Percentiles rank a stretch among this genome's conserved stretches.
Evolutionary conservation across 2,329 filamentous ascomycete genomes (phyloP).

Genomic region (Penicillium sp.): DNA sequence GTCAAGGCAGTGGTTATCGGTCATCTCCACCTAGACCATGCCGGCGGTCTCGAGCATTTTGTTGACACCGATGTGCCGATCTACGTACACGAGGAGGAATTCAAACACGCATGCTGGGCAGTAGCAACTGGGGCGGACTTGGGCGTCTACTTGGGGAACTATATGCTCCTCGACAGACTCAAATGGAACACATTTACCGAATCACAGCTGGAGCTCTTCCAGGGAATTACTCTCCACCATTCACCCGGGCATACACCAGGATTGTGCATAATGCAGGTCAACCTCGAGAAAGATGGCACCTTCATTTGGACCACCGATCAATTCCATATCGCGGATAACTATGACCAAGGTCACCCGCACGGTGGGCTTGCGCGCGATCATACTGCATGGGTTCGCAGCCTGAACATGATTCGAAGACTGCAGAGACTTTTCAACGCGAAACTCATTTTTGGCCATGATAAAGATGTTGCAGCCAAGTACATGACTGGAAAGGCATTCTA

Average conservation of each 20-base stretch:
- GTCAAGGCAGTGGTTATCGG: constrained; percentile 49
- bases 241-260: constrained; percentile 40
- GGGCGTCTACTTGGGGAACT: constrained; percentile 41
- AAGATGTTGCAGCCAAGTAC: neutral
- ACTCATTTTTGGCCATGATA: neutral
- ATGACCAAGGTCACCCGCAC: constrained; percentile 16
- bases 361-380: neutral
- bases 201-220: constrained; percentile 38
- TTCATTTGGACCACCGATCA: constrained; percentile 45
- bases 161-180: constrained; percentile 35
- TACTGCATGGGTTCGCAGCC: neutral
- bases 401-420: neutral
- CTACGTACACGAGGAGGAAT: constrained; percentile 50
- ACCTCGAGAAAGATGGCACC: constrained; percentile 35
- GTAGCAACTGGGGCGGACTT: constrained; percentile 43
- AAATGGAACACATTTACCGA: constrained; percentile 48
- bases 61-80: constrained; percentile 44
- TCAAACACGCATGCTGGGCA: constrained; percentile 48
- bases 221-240: constrained; percentile 41
- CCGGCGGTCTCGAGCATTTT: constrained; percentile 50
- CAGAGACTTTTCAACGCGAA: neutral
- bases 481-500: neutral
- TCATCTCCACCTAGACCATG: constrained; percentile 51
- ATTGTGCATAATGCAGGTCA: constrained; percentile 38
- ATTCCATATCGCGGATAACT: constrained; percentile 43